Base-by-base conservation (phyloP, 768 basidiomycete species). In the Boletus reticuloceps region DNA sequence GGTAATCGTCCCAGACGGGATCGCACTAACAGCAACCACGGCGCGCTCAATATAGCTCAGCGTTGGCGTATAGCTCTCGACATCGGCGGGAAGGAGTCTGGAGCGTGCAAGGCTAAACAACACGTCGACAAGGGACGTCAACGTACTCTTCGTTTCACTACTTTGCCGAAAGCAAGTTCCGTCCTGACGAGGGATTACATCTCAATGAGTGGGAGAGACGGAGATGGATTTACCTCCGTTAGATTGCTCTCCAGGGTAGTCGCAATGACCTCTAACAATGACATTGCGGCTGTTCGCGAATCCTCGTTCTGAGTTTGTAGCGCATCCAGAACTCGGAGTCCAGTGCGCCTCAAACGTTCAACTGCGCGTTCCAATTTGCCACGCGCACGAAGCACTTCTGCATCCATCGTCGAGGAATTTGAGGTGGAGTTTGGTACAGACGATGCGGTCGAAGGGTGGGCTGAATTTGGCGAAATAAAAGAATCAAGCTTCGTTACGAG, bases 341-440 rank as follows among this genome's bases (percentile, higher is more conserved):
- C 72, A n/a, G 73, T 70, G 49, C 84, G 77, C 19, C 86, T 75
- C 14, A 85, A 61, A 48, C 82, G 74, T 64, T 88, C 88, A 12
- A 89, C 57, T 0, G 83, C 80, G 25, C 86, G 78, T 48, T 82
- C 79, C 14, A 86, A 69, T 66, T 88, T 89, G 20, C 73, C 76
- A 19, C 70, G 71, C 32, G 75, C 69, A 2, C 78, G 76, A 47
- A 62, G 31, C 16, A 61, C 50, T 20, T 68, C 59, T 64, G 38
- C 9, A 58, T 63, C 51, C 5, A 19, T 7, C 7, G 25, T 13
- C 27, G 46, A 36, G 34, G 46, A 8, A 29, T 53, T 20, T 13
- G 49, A 32, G 1, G 11, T 19, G 3, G 39, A 25, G 1, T 25
- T 17, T 20, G 51, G 37, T 25, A 8, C 12, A 11, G 19, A 13